Base-by-base conservation (phyloP, 441 rosid genomes). In the Populus tomentosa region DNA sequence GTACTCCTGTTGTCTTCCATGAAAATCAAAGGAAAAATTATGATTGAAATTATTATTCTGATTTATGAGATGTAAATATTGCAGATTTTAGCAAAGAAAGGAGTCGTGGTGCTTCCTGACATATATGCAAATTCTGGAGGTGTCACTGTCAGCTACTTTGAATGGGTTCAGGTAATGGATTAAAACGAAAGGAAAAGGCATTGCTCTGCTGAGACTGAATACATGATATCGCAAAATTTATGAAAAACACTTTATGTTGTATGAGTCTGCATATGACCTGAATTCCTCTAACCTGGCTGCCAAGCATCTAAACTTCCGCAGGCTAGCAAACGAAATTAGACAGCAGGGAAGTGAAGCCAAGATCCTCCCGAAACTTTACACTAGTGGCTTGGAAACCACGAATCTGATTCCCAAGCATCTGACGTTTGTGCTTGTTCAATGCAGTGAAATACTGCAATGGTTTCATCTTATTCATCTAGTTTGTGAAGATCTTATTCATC, bases 101-200 rank as follows among this genome's bases (percentile, higher is more conserved):
- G 98, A 80, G 94, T 95, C 16, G 23, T 87, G 23, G 88, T 95
- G 79, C 96, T 95, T 32, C 99, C 99, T 21, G 98, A 95, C 73
- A 93, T 93, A 64, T 95, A 95, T 82, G 98, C 99, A 73, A 95
- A 92, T 84, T 86, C 98, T 30, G 99, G 98, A 80, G 97, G 98
- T 16, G 99, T 93, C 75, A 95, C 97, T 0, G 99, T 95, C 71
- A 95, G 98, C 87, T 95, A 95, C 75, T 95, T 92, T 32, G 98
- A 95, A 85, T 93, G 97, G 99, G 99, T 95, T 72, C 98, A 93
- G 98, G 97, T 93, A 88, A 80, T 14, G 56, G 3, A 74, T 53
- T 71, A 50, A 20, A 61, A 46, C 14, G 7, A 61, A 70, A 65
- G 35, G 18, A 24, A 4, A 69, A 14, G 26, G 26, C 28, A 24